phyloP scores from a whole-genome alignment of 805 yeast species.

The Wickerhamomyces queroliae region DNA sequence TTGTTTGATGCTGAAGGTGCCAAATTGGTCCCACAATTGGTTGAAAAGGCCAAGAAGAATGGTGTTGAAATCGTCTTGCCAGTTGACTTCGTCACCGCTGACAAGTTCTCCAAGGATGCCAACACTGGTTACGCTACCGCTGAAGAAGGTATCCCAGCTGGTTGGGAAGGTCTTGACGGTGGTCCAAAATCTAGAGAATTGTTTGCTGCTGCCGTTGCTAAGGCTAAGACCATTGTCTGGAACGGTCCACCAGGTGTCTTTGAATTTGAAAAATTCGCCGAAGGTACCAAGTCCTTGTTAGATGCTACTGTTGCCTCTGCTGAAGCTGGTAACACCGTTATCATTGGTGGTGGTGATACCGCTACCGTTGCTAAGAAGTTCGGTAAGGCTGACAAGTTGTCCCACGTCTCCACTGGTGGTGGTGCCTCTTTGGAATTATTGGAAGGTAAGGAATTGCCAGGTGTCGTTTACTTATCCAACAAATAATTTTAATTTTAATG shows the following conservation, averaged over 20 bases:
- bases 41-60: slow-evolving; percentile 95
- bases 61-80: slow-evolving; percentile 92
- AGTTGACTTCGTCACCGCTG: slow-evolving; percentile 94
- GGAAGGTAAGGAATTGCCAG: slow-evolving; percentile 98
- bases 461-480: slow-evolving; percentile 88
- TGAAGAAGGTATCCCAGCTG: slow-evolving; percentile 89
- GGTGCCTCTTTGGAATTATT: slow-evolving; percentile 98
- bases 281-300: slow-evolving; percentile 86
- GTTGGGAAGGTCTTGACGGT: slow-evolving; percentile 93
- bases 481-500: slow-evolving; percentile 31
- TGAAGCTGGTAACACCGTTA: slow-evolving; percentile 86
- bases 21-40: slow-evolving; percentile 84
- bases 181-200: slow-evolving; percentile 86
- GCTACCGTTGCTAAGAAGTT: slow-evolving; percentile 98
- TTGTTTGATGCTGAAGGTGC: slow-evolving; percentile 93
- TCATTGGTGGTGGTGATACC: slow-evolving; percentile 98
- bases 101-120: slow-evolving; percentile 90
- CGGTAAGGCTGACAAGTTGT: slow-evolving; percentile 93
- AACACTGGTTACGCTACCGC: slow-evolving; percentile 77
- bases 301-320: slow-evolving; percentile 86
- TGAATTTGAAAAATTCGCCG: slow-evolving; percentile 89
- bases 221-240: slow-evolving; percentile 98
- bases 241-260: slow-evolving; percentile 99
- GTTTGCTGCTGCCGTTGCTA: slow-evolving; percentile 76
- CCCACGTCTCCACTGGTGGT: slow-evolving; percentile 99